Base-by-base conservation (phyloP, 208 protist genomes). In the Sergeia podlipaevii region DNA sequence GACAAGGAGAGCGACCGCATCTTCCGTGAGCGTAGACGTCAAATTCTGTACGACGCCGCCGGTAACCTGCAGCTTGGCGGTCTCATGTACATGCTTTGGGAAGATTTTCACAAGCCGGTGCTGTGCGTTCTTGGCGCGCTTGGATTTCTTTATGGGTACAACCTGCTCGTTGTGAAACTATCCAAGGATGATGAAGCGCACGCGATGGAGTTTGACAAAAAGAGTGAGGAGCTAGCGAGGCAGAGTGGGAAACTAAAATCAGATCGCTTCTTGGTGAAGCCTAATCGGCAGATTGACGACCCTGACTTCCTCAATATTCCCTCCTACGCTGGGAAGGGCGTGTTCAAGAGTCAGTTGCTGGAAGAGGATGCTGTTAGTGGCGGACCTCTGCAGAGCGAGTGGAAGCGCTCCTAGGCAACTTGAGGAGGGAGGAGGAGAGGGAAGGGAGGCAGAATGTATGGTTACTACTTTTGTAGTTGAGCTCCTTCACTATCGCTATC, bases 241-340 rank as follows among this genome's bases (percentile, higher is more conserved):
- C 26, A 60, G 53, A 80, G 61, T 2, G 84, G 84, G 11, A 88
- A 88, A 48, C 58, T 91, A 24, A 81, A 84, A 61, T 54, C 52
- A 0, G 77, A 84, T 10, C 71, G 74, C 0, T 91, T 75, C 36
- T 60, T 91, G n/a, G 66, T 88, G 32, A 88, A 85, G 44, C 79
- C 74, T 18, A 65, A 45, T 2, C 65, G 84, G 1, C 84, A 91
- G 60, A 74, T 88, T 26, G 84, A 91, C 39, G 84, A 91, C 52
- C 84, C 84, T 0, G 84, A 91, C 53, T 86, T 82, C 28, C 41
- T 81, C 6, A 75, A 84, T 57, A 72, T 89, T n/a, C 84, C 84
- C 3, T 75, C 84, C 23, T 70, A 74, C 38, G 69, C 39, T 2
- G 84, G 84, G 1, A 91, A 85, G 42, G 79, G 80, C 0, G 77